A percentile compares a stretch with the other conserved stretches of the same genome.
These are phyloP conservation scores for Withania somnifera DNA, from an alignment of 305 asterid genomes.

Conservation along the genomic window DNA sequence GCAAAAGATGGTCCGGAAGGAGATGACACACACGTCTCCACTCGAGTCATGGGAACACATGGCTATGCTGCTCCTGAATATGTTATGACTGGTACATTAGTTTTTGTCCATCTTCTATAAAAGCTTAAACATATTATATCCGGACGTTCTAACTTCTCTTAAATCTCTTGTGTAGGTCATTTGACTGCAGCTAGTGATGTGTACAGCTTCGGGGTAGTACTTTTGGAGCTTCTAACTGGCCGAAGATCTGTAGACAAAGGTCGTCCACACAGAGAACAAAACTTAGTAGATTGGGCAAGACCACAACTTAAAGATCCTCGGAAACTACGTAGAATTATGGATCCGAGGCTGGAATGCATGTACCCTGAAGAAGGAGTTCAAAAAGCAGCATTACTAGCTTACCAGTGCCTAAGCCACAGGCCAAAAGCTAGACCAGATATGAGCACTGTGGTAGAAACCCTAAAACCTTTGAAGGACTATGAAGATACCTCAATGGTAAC, in stretches of 20 bases:
- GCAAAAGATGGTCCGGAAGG: constrained; percentile 94
- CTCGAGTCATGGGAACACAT: constrained; percentile 85
- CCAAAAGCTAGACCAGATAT: constrained; percentile 28
- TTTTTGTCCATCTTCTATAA: not conserved
- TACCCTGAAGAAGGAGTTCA: constrained; percentile 28
- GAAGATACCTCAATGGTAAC: constrained; percentile 16
- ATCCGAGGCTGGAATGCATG: constrained; percentile 31
- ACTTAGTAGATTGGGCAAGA: constrained; percentile 66
- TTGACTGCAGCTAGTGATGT: constrained; percentile 85
- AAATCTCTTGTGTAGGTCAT: constrained; percentile 43
- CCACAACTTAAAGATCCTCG: constrained; percentile 61
- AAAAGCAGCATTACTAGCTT: constrained; percentile 28
- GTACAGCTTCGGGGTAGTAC: constrained; percentile 75
- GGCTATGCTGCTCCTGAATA: constrained; percentile 97
- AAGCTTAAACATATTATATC: not conserved
- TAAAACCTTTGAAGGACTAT: constrained; percentile 23
- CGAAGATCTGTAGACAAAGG: constrained; percentile 57
- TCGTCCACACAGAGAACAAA: constrained; percentile 62
- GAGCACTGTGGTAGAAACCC: constrained; percentile 15
- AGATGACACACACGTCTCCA: constrained; percentile 82
- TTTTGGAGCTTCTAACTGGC: constrained; percentile 68
- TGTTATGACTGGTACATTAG: constrained; percentile 56
- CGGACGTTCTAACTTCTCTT: not conserved
- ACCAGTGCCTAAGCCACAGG: constrained; percentile 27
- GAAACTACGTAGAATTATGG: constrained; percentile 27